Percentiles rank a stretch among this genome's conserved stretches.
phyloP scores from a whole-genome alignment of 163 green algal genomes.

The Botryococcus braunii region DNA sequence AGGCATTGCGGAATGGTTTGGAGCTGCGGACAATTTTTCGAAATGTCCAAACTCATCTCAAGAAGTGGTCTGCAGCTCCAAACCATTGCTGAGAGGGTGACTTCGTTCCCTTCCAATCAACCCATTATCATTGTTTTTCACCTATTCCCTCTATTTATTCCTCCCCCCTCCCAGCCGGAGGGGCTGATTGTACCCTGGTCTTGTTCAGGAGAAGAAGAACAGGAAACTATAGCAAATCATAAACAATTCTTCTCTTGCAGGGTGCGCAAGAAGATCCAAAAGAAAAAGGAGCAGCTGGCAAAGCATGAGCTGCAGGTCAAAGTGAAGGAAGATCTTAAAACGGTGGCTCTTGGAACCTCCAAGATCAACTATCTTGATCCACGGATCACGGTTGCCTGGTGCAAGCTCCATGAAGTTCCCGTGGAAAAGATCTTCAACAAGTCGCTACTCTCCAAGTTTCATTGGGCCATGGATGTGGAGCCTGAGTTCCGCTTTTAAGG shows the following conservation, averaged over 20 bases:
- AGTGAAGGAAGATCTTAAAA: slow-evolving; percentile 95
- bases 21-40: too few species aligned
- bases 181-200: neutral
- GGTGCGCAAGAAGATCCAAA: slow-evolving; percentile 28
- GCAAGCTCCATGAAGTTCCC: slow-evolving; percentile 80
- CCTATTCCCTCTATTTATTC: too few species aligned
- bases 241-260: slow-evolving; percentile 11
- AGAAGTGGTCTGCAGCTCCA: too few species aligned
- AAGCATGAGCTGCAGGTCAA: slow-evolving; percentile 54
- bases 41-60: too few species aligned
- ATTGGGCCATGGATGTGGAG: slow-evolving; percentile 92
- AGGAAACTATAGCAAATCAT: neutral
- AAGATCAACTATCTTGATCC: slow-evolving; percentile 99
- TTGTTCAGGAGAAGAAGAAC: neutral
- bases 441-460: slow-evolving; percentile 90
- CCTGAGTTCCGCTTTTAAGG: slow-evolving; percentile 79
- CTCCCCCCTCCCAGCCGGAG: neutral
- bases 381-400: slow-evolving; percentile 85
- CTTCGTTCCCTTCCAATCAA: too few species aligned
- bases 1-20: too few species aligned
- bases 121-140: too few species aligned
- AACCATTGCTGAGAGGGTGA: too few species aligned
- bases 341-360: slow-evolving; percentile 91
- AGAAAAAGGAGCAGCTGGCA: slow-evolving; percentile 52
- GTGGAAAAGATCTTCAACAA: slow-evolving; percentile 91